Conservation (phyloP, 2,329 filamentous ascomycete genomes). For the Sarocladiaceae sp. region DNA sequence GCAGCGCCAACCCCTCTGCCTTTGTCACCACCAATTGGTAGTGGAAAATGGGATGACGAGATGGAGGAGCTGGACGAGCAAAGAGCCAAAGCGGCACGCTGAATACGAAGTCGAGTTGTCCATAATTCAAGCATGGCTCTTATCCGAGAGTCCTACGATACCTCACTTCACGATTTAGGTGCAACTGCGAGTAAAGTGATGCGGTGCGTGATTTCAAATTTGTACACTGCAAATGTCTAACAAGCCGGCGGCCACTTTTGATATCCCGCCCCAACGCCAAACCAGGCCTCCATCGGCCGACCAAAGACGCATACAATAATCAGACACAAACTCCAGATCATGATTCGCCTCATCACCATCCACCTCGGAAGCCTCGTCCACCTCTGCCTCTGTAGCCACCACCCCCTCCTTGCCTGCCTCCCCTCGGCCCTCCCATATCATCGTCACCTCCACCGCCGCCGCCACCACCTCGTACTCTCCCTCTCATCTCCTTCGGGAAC, state of each 20-base stretch:
- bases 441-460: constrained; percentile 17
- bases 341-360: constrained; percentile 30
- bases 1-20: constrained; percentile 19
- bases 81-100: constrained; percentile 17
- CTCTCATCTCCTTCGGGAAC: constrained; percentile 79
- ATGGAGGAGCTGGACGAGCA: constrained; percentile 44
- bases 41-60: constrained; percentile 52
- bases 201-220: background rate
- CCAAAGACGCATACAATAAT: background rate
- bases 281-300: constrained; percentile 11
- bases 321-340: background rate
- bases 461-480: constrained; percentile 41
- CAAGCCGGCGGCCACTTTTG: constrained; percentile 1
- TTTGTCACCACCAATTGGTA: constrained; percentile 29
- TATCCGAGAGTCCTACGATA: background rate
- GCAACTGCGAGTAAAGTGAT: background rate
- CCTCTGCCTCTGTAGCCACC: constrained; percentile 47
- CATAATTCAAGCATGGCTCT: background rate
- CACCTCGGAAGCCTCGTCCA: constrained; percentile 44
- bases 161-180: background rate
- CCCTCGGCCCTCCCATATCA: constrained; percentile 42
- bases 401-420: constrained; percentile 32
- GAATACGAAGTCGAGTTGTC: background rate
- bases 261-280: constrained; percentile 8
- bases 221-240: background rate